Conservation (phyloP, 768 basidiomycete genomes). For the Russula emetica region DNA sequence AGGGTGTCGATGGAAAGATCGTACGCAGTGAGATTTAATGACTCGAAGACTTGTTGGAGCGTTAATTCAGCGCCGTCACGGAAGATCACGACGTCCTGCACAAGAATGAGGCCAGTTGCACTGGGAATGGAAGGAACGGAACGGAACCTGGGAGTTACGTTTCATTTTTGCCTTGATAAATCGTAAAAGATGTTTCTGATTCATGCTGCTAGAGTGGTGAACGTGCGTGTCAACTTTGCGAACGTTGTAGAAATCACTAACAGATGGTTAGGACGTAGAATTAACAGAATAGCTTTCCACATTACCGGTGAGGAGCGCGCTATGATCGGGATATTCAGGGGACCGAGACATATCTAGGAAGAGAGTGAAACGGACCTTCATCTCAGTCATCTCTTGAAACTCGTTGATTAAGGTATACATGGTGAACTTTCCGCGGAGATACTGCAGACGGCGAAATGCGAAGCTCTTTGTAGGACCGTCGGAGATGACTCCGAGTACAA, state of each 20-base stretch:
- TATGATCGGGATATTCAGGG: conserved; percentile 32
- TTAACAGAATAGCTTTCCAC: background rate
- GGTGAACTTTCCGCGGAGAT: conserved; percentile 88
- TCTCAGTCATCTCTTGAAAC: conserved; percentile 88
- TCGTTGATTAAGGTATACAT: conserved; percentile 93
- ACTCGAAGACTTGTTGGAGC: conserved; percentile 91
- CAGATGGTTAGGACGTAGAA: background rate
- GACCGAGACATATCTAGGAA: background rate
- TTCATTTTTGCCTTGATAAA: conserved; percentile 99
- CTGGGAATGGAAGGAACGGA: background rate
- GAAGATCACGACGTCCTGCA: conserved; percentile 90
- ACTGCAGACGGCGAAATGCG: conserved; percentile 87
- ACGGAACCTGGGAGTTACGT: conserved; percentile 65
- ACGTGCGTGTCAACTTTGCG: conserved; percentile 99
- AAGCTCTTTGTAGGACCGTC: conserved; percentile 97
- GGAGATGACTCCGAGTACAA: conserved; percentile 81
- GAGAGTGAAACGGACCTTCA: conserved; percentile 75
- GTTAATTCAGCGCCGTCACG: conserved; percentile 89
- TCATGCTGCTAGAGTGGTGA: conserved; percentile 98
- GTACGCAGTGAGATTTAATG: conserved; percentile 90
- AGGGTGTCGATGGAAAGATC: conserved; percentile 98
- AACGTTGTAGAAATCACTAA: conserved; percentile 95
- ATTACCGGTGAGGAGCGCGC: conserved; percentile 78
- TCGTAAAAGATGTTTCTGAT: conserved; percentile 95
- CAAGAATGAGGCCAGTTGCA: background rate